Evolutionary conservation across 768 basidiomycete genomes (phyloP).

Genomic region (Lenzites betulinus): DNA sequence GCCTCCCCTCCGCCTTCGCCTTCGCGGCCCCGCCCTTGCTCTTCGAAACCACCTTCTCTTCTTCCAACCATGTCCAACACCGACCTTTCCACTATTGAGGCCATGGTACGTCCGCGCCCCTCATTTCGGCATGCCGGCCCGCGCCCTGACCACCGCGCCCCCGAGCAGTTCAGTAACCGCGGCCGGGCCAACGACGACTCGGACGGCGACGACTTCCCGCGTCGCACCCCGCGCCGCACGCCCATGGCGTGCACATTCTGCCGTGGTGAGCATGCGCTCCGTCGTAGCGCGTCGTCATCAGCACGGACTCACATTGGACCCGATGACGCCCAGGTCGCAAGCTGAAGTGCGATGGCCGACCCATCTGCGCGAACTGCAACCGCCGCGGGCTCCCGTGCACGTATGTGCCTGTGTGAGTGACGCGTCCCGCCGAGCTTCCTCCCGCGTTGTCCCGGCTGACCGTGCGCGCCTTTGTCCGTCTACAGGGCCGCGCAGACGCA

Average conservation of each 20-base stretch:
- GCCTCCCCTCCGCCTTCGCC: conserved; percentile 1
- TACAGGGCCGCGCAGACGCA: too few species aligned
- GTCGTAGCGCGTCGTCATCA: not conserved
- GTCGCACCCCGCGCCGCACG: conserved; percentile 45
- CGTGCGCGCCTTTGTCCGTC: not conserved
- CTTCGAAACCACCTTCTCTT: not conserved
- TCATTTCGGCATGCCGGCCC: not conserved
- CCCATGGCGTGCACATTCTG: conserved; percentile 79
- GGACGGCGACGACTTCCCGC: conserved; percentile 30
- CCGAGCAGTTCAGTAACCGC: conserved; percentile 15
- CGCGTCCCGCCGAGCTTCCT: too few species aligned
- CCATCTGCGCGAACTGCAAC: conserved; percentile 67
- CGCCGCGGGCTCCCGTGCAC: conserved; percentile 57
- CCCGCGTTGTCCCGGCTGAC: too few species aligned
- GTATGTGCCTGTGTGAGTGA: conserved; percentile 66
- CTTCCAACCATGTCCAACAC: too few species aligned
- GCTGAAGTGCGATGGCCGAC: conserved; percentile 73
- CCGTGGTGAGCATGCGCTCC: conserved; percentile 47
- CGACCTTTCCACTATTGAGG: conserved; percentile 1
- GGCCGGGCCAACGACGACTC: conserved; percentile 24
- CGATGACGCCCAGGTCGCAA: conserved; percentile 53
- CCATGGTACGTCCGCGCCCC: not conserved
- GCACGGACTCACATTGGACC: not conserved
- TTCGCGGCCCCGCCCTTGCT: not conserved
- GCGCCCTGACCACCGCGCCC: not conserved